A percentile compares a stretch with the other conserved stretches of the same genome.
phyloP scores from a whole-genome alignment of 345 rosid genomes.

The Physaria fendleri region DNA sequence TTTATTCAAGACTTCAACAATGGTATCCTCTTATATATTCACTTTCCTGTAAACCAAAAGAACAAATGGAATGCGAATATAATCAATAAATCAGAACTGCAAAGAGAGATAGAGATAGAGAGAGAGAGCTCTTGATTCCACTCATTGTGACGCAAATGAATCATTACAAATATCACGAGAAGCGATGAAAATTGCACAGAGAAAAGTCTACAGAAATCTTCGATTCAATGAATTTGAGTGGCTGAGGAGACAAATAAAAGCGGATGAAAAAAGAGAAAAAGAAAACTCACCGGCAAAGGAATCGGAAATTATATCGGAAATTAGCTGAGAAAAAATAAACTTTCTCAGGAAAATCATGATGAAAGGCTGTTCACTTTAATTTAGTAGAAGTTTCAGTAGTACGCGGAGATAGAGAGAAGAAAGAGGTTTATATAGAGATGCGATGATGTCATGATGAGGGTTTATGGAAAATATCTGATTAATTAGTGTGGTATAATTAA shows the following conservation, averaged over 20 bases:
- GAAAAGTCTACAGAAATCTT: not conserved
- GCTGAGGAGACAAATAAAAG: not conserved
- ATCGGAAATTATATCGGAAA: not conserved
- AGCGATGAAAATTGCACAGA: conserved; percentile 9
- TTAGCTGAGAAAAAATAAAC: not conserved
- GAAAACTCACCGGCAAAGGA: conserved; percentile 15
- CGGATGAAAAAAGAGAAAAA: not conserved
- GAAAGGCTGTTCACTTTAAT: conserved; percentile 26
- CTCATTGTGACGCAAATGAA: not conserved
- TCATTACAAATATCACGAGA: conserved; percentile 17
- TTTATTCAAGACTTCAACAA: not conserved
- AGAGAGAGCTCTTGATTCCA: not conserved
- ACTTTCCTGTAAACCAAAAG: conserved; percentile 26
- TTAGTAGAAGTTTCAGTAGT: no score
- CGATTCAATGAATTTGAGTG: not conserved
- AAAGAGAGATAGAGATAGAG: not conserved
- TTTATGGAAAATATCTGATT: conserved; percentile 21
- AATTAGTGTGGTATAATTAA: no score
- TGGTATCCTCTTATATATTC: not conserved
- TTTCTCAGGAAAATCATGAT: conserved; percentile 29
- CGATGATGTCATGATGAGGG: conserved; percentile 14
- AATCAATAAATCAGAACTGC: not conserved
- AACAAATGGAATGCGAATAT: not conserved
- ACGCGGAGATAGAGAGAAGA: conserved; percentile 19
- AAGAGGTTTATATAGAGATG: conserved; percentile 15